Evolutionary conservation across 805 yeast genomes (phyloP), one percentile per base, ranked within the genome.

Genomic region (Candida ulmi): DNA sequence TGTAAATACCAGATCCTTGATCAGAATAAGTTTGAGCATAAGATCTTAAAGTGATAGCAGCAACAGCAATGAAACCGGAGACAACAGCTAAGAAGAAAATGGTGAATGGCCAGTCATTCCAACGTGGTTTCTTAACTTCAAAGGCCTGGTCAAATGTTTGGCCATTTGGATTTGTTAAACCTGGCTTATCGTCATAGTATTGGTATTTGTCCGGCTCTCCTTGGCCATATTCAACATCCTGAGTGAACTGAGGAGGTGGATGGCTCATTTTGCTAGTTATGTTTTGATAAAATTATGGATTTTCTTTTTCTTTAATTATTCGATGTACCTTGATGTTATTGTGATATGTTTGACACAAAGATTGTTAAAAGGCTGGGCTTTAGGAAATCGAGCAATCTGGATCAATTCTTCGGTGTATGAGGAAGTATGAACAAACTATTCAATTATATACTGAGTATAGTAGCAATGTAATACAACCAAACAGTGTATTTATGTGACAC

Each of bases 91-190:
- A 38, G 36, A 72, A 66, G 45, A 86, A 69, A 8, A 83, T 45
- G 0, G 85, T 72, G 55, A 83, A 83, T 0, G 82, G 76, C 72
- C 80, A 73, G 59, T 88, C 96, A 52, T 88, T 80, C 62, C 69
- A 76, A 42, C 64, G 73, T 2, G 88, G 88, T 50, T 69, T 71
- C 25, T 70, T 73, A 23, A 85, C 69, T 45, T 78, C 75, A 60
- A 88, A 88, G 2, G 82, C 74, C 35, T 85, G 78, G 25, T 79
- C 85, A 55, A 80, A 87, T 5, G 71, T 64, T 23, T 61, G 63
- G 3, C 69, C 73, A 13, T 51, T 35, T n/a, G 61, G 56, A 39
- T 66, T 59, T 4, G 69, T 63, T 3, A 65, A 60, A 11, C 68
- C 63, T 6, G 56, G 55, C 40, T 61, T 56, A 9, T 63, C 57